Evolutionary conservation across 2,329 filamentous ascomycete genomes (phyloP).

Genomic region (Gnomoniopsis sp.): DNA sequence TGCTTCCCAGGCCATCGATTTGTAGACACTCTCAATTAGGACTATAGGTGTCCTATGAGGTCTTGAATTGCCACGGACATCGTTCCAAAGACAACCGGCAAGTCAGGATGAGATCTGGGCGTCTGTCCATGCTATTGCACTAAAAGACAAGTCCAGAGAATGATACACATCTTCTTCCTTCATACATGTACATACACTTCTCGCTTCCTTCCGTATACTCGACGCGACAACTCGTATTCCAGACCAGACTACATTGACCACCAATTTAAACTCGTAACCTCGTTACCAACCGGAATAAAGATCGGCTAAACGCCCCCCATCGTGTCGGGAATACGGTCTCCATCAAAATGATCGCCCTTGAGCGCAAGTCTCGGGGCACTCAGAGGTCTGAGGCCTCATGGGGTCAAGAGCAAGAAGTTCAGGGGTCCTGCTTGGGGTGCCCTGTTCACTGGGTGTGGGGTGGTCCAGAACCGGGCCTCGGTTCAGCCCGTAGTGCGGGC

Average conservation of each 20-base stretch:
- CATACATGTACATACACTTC: too few species aligned
- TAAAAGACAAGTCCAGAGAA: too few species aligned
- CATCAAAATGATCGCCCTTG: not conserved
- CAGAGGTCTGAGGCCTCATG: too few species aligned
- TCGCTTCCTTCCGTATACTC: not conserved
- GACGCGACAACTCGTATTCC: not conserved
- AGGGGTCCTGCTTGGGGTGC: not conserved
- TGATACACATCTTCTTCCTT: too few species aligned
- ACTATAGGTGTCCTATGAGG: too few species aligned
- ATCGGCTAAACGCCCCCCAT: not conserved
- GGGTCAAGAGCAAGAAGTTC: not conserved
- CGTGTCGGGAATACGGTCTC: not conserved
- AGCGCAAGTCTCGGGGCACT: not conserved
- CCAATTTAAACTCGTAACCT: not conserved
- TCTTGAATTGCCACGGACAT: too few species aligned
- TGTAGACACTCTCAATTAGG: too few species aligned
- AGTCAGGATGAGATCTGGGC: not conserved
- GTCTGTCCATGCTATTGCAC: not conserved
- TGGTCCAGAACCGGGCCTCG: not conserved
- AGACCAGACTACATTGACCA: not conserved
- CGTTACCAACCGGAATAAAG: not conserved
- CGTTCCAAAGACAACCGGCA: too few species aligned
- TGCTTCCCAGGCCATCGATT: too few species aligned
- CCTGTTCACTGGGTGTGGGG: too few species aligned
- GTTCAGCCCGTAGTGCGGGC: not conserved